Conservation (phyloP, 2,329 filamentous ascomycete genomes). For the Stemphylium vesicarium region DNA sequence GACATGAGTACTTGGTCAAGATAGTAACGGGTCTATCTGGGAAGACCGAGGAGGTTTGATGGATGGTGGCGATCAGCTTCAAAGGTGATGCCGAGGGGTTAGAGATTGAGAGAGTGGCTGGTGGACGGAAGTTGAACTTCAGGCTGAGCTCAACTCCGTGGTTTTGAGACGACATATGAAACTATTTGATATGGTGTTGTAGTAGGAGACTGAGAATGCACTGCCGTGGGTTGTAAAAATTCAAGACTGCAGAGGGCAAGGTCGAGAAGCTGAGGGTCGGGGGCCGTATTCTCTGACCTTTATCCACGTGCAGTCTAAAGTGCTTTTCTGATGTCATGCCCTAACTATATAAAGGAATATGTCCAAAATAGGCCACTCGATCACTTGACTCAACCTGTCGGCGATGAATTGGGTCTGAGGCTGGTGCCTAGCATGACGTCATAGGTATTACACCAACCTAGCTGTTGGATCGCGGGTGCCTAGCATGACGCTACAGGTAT, state of each 20-base stretch:
- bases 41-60: conserved; percentile 13
- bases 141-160: conserved; percentile 13
- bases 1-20: conserved; percentile 18
- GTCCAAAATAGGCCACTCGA: neutral
- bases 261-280: neutral
- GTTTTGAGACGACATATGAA: conserved; percentile 13
- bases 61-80: conserved; percentile 17
- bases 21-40: conserved; percentile 15
- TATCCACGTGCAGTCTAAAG: conserved; percentile 1
- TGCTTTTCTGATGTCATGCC: neutral
- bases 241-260: neutral
- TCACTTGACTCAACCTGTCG: neutral
- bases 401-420: neutral
- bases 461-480: neutral
- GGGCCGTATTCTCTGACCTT: neutral
- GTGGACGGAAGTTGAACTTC: conserved; percentile 13
- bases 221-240: neutral
- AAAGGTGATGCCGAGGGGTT: conserved; percentile 15
- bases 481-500: neutral
- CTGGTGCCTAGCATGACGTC: neutral
- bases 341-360: conserved; percentile 1
- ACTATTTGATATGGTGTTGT: conserved; percentile 14
- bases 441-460: neutral
- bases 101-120: conserved; percentile 14
- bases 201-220: neutral